Percentiles rank a stretch among this genome's conserved stretches.
Evolutionary conservation across 1,284 basidiomycete genomes (phyloP).

Genomic region (Dichomitus squalens): DNA sequence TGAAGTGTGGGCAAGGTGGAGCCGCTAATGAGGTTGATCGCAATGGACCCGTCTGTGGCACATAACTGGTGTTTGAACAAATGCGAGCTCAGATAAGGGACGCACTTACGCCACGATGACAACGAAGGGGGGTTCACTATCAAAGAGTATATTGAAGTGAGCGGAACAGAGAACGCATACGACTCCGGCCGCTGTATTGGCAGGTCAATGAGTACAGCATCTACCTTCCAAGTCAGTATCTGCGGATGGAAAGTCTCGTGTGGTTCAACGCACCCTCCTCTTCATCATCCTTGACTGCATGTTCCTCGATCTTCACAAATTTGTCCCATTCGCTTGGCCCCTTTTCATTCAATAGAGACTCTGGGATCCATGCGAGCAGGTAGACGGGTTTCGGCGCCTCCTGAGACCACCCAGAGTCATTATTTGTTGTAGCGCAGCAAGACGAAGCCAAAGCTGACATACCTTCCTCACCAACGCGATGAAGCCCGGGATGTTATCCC

Average conservation of each 20-base stretch:
- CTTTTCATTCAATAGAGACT: conserved; percentile 74
- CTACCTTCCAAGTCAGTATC: conserved; percentile 40
- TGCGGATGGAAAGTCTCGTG: conserved; percentile 2
- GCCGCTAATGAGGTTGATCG: conserved; percentile 86
- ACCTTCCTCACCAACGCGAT: conserved; percentile 85
- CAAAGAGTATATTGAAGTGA: conserved; percentile 89
- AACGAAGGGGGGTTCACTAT: conserved; percentile 83
- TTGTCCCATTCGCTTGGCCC: conserved; percentile 83
- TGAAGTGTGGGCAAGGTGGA: conserved; percentile 89
- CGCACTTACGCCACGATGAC: conserved; percentile 82
- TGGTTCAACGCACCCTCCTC: conserved; percentile 59
- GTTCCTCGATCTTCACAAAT: conserved; percentile 81
- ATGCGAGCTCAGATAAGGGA: conserved; percentile 15
- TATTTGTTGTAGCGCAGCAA: conserved; percentile 6
- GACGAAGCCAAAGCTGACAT: conserved; percentile 29
- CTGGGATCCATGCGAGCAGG: conserved; percentile 85
- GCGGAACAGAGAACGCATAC: conserved; percentile 93
- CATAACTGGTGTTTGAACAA: neutral
- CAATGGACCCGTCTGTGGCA: conserved; percentile 74
- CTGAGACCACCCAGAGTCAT: conserved; percentile 40
- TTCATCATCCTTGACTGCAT: conserved; percentile 56
- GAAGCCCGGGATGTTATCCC: conserved; percentile 94
- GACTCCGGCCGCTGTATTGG: conserved; percentile 80
- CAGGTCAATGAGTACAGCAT: conserved; percentile 78
- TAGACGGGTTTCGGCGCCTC: conserved; percentile 74